Conservation (phyloP, 495 filamentous ascomycete genomes). For the Xylaria grammica region DNA sequence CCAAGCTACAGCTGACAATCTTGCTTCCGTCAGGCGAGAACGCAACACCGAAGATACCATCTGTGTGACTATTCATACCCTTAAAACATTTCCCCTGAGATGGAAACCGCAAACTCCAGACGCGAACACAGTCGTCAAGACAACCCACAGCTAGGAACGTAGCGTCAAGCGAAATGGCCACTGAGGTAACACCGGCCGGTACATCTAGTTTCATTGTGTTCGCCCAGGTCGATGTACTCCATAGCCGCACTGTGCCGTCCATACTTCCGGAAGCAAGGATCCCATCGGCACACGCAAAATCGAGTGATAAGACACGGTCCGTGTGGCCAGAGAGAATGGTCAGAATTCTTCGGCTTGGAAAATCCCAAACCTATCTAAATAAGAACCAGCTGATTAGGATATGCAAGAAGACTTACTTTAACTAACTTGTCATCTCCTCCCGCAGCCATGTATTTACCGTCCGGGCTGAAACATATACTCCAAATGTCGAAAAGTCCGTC, state of each 20-base stretch:
- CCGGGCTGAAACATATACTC: not conserved
- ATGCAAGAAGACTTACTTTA: not conserved
- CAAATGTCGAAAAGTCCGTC: not conserved
- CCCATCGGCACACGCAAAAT: not conserved
- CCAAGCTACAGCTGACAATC: not conserved
- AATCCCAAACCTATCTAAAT: constrained; percentile 10
- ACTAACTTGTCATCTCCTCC: not conserved
- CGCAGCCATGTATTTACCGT: constrained; percentile 1
- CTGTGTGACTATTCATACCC: too few relatives aligned
- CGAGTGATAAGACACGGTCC: not conserved
- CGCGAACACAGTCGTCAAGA: not conserved
- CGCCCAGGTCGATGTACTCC: not conserved
- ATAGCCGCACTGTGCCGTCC: not conserved
- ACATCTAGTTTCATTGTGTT: too few relatives aligned
- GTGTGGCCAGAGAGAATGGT: not conserved
- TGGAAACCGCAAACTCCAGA: not conserved
- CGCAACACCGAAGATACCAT: not conserved
- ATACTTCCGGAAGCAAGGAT: not conserved
- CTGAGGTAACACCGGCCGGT: too few relatives aligned
- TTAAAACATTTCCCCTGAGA: not conserved
- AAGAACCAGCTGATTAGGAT: not conserved
- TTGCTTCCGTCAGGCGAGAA: not conserved
- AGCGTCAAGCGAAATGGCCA: not conserved
- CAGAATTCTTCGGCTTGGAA: not conserved
- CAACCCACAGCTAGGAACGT: not conserved